Evolutionary conservation across 176 grass and related monocot genomes (phyloP).

Genomic region (Phoenix dactylifera): DNA sequence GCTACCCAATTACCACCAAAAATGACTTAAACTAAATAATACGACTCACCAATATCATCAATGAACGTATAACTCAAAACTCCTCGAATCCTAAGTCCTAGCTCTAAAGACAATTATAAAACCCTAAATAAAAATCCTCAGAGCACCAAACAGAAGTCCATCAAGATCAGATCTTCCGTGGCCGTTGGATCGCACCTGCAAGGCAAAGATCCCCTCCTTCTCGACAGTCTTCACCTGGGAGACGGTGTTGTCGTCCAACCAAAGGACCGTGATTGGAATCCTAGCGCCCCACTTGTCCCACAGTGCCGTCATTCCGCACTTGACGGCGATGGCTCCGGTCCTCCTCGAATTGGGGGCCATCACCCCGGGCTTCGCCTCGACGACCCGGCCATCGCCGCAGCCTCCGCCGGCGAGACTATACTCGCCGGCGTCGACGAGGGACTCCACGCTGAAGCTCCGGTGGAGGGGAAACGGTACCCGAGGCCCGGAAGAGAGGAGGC

Average conservation of each 20-base stretch:
- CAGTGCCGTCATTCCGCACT: constrained; percentile 90
- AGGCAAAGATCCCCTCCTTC: constrained; percentile 70
- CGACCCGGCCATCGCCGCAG: constrained; percentile 35
- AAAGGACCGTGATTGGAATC: constrained; percentile 80
- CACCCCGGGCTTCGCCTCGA: constrained; percentile 41
- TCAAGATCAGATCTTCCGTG: too few species aligned
- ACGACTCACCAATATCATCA: too few species aligned
- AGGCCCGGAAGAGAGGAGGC: constrained; percentile 20
- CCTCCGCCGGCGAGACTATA: constrained; percentile 4
- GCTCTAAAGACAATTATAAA: too few species aligned
- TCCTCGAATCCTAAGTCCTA: too few species aligned
- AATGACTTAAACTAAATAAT: too few species aligned
- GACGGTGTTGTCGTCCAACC: constrained; percentile 91
- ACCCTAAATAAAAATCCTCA: neutral
- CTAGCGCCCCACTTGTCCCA: constrained; percentile 99
- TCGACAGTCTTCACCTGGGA: constrained; percentile 94
- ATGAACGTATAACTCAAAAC: too few species aligned
- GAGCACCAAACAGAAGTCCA: neutral
- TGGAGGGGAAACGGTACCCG: neutral
- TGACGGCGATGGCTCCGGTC: constrained; percentile 79
- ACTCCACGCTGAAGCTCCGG: constrained; percentile 46
- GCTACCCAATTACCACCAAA: too few species aligned
- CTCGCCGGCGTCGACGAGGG: constrained; percentile 34
- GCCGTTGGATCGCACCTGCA: constrained; percentile 43
- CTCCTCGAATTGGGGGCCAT: constrained; percentile 58